Evolutionary conservation across 2,329 filamentous ascomycete genomes (phyloP).

Genomic region (Zymoseptoria passerinii): DNA sequence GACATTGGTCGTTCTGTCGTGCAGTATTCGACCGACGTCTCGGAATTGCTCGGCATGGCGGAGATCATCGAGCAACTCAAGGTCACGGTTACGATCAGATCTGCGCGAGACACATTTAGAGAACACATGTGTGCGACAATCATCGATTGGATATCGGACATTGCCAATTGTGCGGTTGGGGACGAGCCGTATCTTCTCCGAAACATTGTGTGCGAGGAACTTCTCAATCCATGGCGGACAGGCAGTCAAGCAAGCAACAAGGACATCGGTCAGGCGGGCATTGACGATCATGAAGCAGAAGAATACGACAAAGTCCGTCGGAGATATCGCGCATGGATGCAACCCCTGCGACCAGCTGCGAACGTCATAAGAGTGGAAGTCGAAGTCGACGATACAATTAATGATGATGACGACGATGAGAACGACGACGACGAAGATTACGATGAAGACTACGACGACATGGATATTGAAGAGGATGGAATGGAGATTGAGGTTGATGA

Average conservation of each 20-base stretch:
- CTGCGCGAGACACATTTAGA: conserved; percentile 86
- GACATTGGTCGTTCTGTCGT: conserved; percentile 79
- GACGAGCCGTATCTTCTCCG: conserved; percentile 71
- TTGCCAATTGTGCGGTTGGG: conserved; percentile 79
- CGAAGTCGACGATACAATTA: conserved; percentile 33
- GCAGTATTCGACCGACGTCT: conserved; percentile 64
- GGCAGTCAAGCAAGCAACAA: conserved; percentile 78
- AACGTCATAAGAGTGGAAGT: conserved; percentile 23
- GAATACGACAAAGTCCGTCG: conserved; percentile 38
- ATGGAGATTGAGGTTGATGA: conserved; percentile 39
- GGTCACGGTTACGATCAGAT: conserved; percentile 89
- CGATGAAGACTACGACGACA: conserved; percentile 20
- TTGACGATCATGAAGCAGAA: conserved; percentile 69
- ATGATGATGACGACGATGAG: conserved; percentile 39
- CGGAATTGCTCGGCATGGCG: conserved; percentile 66
- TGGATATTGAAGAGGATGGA: conserved; percentile 31
- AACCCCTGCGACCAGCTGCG: conserved; percentile 19
- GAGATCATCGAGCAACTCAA: conserved; percentile 90
- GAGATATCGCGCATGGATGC: conserved; percentile 33
- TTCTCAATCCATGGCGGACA: conserved; percentile 77
- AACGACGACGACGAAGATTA: conserved; percentile 32
- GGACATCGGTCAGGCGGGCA: conserved; percentile 65
- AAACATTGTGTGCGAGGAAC: conserved; percentile 78
- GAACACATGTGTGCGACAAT: conserved; percentile 99
- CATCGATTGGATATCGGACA: conserved; percentile 91